A percentile compares a stretch with the other conserved stretches of the same genome.
Evolutionary conservation across 768 basidiomycete species (phyloP).

Genomic region (Bullera alba): DNA sequence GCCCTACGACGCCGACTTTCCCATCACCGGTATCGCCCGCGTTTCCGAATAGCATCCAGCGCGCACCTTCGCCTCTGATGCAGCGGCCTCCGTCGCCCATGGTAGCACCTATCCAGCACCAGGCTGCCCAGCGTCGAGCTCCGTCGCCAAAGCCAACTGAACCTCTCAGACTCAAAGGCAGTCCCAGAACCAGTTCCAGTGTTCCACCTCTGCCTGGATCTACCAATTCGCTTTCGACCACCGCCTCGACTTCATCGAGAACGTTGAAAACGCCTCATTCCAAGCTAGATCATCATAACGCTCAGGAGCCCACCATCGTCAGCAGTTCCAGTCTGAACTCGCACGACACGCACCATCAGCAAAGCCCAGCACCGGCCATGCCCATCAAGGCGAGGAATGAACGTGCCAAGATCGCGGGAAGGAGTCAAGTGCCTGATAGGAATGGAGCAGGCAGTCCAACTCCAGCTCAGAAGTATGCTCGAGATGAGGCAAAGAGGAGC

Average conservation of each 20-base stretch:
- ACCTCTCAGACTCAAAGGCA: slow-evolving; percentile 1
- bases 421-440: no score
- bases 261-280: slow-evolving; percentile 35
- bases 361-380: not conserved
- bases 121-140: no score
- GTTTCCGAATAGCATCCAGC: slow-evolving; percentile 1
- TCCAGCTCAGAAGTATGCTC: no score
- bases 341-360: not conserved
- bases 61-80: not conserved
- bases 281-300: slow-evolving; percentile 6
- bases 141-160: no score
- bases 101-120: no score
- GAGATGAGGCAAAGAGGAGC: no score
- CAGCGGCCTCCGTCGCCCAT: no score
- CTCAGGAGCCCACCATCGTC: slow-evolving; percentile 9
- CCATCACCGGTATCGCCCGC: slow-evolving; percentile 7
- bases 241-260: slow-evolving; percentile 30
- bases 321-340: slow-evolving; percentile 7
- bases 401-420: no score
- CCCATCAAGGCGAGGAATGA: not conserved
- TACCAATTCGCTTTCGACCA: slow-evolving; percentile 24
- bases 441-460: no score
- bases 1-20: slow-evolving; percentile 11
- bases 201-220: slow-evolving; percentile 2
- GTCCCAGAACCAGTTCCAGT: slow-evolving; percentile 1